Base-by-base conservation (phyloP, 768 basidiomycete species). In the Kwoniella heveanensis region DNA sequence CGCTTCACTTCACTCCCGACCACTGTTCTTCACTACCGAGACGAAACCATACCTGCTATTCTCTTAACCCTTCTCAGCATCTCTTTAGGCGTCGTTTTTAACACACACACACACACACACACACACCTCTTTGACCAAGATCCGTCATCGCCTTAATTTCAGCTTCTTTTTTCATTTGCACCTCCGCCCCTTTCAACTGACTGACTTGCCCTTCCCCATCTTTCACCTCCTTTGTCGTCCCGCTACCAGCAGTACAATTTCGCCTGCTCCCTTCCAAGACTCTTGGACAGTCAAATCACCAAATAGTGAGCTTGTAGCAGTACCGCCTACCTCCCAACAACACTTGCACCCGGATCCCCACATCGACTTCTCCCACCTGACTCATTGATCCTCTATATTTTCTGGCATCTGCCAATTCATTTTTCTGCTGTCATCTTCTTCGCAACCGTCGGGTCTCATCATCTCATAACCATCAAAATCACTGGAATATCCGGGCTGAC, bases 211-310 rank as follows among this genome's bases (percentile, higher is more conserved):
- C 52, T 27, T 36, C 26, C 30, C 24, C 29, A 13, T 19, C 30
- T 48, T 26, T 26, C 27, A 24, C 37, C 37, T 47, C 46, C 53
- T 55, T 54, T 53, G 39, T 37, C 44, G 6, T 36, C 26, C 49
- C 21, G 25, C 27, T 26, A 26, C 13, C 25, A 17, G 13, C 39
- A 19, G 10, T 44, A 44, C 39, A 8, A 36, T 13, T 36, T 36
- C 13, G 13, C 32, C 7, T 13, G 13, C 32, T 6, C 32, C 6
- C 32, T 13, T 36, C 32, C 6, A 36, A 36, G 32, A 7, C 32
- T 36, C 32, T 36, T 36, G n/a, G n/a, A n/a, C 13, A 13, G 13
- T 32, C 39, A 44, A 10, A 44, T 44, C 39, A 44, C 6, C 15
- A 10, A 19, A 44, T 44, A 44, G 39, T 44, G 39, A 44, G 39